Evolutionary conservation across 1,139 yeast genomes (phyloP).

Genomic region (Taiozyma onychis): DNA sequence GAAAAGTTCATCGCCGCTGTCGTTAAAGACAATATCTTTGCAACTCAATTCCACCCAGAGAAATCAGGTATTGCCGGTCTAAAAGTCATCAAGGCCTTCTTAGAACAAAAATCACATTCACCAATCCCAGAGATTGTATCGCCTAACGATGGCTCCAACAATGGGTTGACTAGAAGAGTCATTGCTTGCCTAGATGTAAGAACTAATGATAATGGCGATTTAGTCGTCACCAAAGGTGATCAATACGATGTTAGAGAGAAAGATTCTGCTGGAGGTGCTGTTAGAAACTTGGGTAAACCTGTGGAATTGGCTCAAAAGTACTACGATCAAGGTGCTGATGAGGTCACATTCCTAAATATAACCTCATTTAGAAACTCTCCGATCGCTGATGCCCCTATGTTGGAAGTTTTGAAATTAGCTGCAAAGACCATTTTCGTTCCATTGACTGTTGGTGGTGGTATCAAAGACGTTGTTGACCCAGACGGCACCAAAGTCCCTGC

Average conservation of each 20-base stretch:
- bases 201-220: conserved; percentile 86
- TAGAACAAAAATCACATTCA: conserved; percentile 42
- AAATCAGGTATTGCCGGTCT: conserved; percentile 91
- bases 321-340: conserved; percentile 94
- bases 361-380: conserved; percentile 96
- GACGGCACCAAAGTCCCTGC: conserved; percentile 76
- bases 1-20: conserved; percentile 85
- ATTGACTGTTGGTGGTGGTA: conserved; percentile 96
- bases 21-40: conserved; percentile 70
- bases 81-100: conserved; percentile 63
- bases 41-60: conserved; percentile 98
- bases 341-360: conserved; percentile 87
- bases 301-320: conserved; percentile 88
- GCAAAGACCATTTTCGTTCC: conserved; percentile 94
- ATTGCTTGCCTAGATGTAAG: conserved; percentile 98
- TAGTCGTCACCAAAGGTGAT: conserved; percentile 96
- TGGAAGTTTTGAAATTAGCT: conserved; percentile 75
- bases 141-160: conserved; percentile 42
- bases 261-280: conserved; percentile 43
- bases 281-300: conserved; percentile 92
- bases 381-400: conserved; percentile 86
- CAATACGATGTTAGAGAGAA: conserved; percentile 94
- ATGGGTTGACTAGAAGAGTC: conserved; percentile 81
- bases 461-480: conserved; percentile 82
- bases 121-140: conserved; percentile 20